Conservation (phyloP, 352 stramenopile species). For the Globisporangium apiculatum region DNA sequence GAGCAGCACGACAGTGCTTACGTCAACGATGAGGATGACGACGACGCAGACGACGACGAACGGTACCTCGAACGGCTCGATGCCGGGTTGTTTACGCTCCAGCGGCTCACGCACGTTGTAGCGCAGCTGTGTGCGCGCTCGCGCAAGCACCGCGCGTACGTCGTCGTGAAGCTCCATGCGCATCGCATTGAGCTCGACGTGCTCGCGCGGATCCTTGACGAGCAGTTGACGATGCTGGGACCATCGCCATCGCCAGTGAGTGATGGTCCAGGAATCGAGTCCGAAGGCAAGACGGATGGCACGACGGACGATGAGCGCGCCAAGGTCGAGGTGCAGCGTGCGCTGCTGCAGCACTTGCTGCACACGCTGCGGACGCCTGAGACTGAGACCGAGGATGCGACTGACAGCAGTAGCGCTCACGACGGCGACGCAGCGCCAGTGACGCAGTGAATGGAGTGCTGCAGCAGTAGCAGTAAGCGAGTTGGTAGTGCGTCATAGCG, state of each 20-base stretch:
- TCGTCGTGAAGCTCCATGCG: slow-evolving; percentile 74
- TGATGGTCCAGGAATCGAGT: neutral
- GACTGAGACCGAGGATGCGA: slow-evolving; percentile 3
- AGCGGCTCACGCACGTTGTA: slow-evolving; percentile 56
- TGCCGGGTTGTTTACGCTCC: slow-evolving; percentile 69
- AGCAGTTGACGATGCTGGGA: slow-evolving; percentile 51
- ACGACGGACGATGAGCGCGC: too few species aligned
- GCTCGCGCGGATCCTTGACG: slow-evolving; percentile 34
- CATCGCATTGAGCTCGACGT: slow-evolving; percentile 46
- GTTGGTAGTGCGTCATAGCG: too few species aligned
- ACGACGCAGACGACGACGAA: slow-evolving; percentile 25
- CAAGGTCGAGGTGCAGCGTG: slow-evolving; percentile 26
- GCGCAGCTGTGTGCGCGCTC: slow-evolving; percentile 61
- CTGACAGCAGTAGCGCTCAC: neutral
- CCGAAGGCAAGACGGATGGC: too few species aligned
- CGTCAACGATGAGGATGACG: slow-evolving; percentile 18
- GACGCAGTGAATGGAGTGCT: too few species aligned
- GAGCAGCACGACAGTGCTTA: slow-evolving; percentile 18
- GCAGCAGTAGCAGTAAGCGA: too few species aligned
- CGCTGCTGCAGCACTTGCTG: slow-evolving; percentile 31
- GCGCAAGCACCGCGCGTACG: slow-evolving; percentile 53
- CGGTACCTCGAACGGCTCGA: slow-evolving; percentile 60
- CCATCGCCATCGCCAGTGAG: neutral
- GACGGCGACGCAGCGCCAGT: too few species aligned
- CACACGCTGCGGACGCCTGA: slow-evolving; percentile 2